A percentile compares a stretch with the other conserved stretches of the same genome.
Evolutionary conservation across 768 basidiomycete genomes (phyloP).

Genomic region (Galerina marginata): DNA sequence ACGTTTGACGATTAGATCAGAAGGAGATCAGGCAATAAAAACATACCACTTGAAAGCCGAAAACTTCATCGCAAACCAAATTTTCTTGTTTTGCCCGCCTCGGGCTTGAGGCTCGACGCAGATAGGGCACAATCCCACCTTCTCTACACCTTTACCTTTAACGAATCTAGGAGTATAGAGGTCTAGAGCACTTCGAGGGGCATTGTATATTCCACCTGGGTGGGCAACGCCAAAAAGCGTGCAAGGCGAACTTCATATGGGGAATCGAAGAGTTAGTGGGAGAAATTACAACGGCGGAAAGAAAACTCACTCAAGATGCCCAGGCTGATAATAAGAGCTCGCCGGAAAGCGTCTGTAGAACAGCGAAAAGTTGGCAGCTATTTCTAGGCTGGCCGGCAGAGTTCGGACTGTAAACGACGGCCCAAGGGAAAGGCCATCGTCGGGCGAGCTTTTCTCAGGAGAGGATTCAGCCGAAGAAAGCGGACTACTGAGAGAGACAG

Average conservation of each 20-base stretch:
- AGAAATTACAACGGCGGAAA: background rate
- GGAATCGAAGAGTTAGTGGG: background rate
- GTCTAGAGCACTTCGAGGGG: conserved; percentile 64
- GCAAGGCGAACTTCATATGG: conserved; percentile 38
- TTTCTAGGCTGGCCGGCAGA: conserved; percentile 54
- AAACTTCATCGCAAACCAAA: conserved; percentile 83
- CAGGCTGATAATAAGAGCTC: conserved; percentile 55
- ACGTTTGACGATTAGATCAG: background rate
- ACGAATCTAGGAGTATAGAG: conserved; percentile 83
- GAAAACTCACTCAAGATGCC: conserved; percentile 43
- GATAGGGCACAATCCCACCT: conserved; percentile 80
- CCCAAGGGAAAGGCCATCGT: conserved; percentile 2
- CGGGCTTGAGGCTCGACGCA: conserved; percentile 65
- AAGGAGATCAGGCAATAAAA: background rate
- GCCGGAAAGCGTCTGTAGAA: conserved; percentile 76
- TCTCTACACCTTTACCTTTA: conserved; percentile 67
- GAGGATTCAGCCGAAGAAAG: background rate
- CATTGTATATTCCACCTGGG: conserved; percentile 62
- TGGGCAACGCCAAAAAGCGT: conserved; percentile 38
- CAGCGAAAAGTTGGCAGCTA: conserved; percentile 56
- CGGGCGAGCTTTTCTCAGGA: background rate
- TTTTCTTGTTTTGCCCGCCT: conserved; percentile 64
- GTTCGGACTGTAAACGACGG: conserved; percentile 44
- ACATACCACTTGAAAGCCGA: conserved; percentile 83
- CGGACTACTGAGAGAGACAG: conserved; percentile 5